A percentile compares a stretch with the other conserved stretches of the same genome.
Conservation (phyloP, 371 early-diverging fungal genomes). For the Globomyces sp. region DNA sequence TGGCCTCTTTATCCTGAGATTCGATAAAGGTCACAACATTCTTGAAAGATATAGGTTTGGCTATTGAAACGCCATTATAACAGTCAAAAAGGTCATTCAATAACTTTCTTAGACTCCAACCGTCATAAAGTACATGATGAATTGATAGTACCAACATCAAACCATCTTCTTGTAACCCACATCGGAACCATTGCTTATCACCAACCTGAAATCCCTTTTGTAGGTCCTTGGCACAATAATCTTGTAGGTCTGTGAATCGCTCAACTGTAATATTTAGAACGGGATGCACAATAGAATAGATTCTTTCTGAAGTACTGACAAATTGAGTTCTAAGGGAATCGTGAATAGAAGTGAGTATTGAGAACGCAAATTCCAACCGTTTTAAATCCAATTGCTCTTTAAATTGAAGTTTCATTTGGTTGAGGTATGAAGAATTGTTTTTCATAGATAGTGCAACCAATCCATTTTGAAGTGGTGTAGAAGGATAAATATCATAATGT, state of each 20-base stretch:
- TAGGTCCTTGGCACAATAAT: background rate
- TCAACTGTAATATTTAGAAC: background rate
- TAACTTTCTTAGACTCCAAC: slow-evolving; percentile 8
- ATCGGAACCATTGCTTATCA: background rate
- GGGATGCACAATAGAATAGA: background rate
- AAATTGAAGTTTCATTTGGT: slow-evolving; percentile 7
- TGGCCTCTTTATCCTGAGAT: slow-evolving; percentile 3
- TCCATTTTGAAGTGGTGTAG: slow-evolving; percentile 21
- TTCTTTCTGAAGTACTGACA: slow-evolving; percentile 1
- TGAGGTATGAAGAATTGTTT: slow-evolving; percentile 14
- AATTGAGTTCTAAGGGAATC: slow-evolving; percentile 12
- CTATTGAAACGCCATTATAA: background rate
- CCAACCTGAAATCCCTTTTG: background rate
- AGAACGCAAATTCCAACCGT: background rate
- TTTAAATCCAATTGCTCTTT: background rate
- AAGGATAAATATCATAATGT: slow-evolving; percentile 14
- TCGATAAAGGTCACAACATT: slow-evolving; percentile 6
- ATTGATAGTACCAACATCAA: slow-evolving; percentile 20
- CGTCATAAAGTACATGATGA: slow-evolving; percentile 14
- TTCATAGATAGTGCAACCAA: slow-evolving; percentile 8
- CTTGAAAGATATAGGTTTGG: background rate
- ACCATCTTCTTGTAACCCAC: background rate
- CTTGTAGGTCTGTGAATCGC: background rate
- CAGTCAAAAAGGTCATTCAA: background rate
- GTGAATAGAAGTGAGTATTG: background rate